A percentile compares a stretch with the other conserved stretches of the same genome.
These are phyloP conservation scores for Talaromyces sp. DNA, from an alignment of 2,329 filamentous ascomycete species.

Conservation along the genomic window DNA sequence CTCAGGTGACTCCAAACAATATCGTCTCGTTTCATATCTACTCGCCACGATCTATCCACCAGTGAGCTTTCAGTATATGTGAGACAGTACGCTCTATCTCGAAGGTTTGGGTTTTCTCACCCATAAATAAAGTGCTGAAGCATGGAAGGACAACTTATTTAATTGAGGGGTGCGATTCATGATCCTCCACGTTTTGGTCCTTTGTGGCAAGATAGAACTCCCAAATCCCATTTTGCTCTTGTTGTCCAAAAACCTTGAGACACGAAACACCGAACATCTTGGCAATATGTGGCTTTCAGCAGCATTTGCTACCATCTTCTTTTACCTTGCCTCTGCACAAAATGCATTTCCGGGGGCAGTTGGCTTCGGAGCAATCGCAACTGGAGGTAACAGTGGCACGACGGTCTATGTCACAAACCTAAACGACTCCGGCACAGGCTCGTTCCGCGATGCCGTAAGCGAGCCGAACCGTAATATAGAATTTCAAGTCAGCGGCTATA, in stretches of 20 bases:
- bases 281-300: slow-evolving; percentile 12
- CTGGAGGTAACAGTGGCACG: slow-evolving; percentile 47
- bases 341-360: slow-evolving; percentile 51
- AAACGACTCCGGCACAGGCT: slow-evolving; percentile 48
- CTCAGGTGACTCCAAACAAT: neutral
- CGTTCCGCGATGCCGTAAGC: slow-evolving; percentile 52
- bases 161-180: neutral
- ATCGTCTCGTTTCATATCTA: neutral
- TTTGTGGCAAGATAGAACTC: neutral
- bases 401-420: slow-evolving; percentile 52
- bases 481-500: slow-evolving; percentile 51
- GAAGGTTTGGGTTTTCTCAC: neutral
- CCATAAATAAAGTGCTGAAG: neutral
- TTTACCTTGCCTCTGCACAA: slow-evolving; percentile 21
- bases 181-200: neutral
- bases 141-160: neutral
- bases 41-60: neutral
- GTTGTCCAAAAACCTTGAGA: neutral
- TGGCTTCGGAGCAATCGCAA: slow-evolving; percentile 49
- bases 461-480: slow-evolving; percentile 49
- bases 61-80: neutral
- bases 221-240: neutral
- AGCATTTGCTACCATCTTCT: slow-evolving; percentile 17
- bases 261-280: neutral
- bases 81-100: neutral